Base-by-base conservation (phyloP, 768 basidiomycete genomes). In the Russula abietina region DNA sequence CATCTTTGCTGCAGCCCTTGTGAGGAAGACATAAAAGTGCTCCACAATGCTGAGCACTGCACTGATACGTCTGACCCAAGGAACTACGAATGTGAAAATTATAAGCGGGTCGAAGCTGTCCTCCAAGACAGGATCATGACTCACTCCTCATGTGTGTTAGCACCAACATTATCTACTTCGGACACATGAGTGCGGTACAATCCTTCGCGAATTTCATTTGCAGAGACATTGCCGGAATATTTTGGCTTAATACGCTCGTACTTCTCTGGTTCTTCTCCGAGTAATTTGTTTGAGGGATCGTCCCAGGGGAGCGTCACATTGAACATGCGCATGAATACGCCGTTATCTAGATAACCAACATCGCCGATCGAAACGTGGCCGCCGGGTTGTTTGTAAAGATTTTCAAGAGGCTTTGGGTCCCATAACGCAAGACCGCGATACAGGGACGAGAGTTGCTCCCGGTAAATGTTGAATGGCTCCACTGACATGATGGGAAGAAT, bases 301-400 rank as follows among this genome's bases (percentile, higher is more conserved):
- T 54, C 7, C 38, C 53, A 48, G 1, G 43, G 45, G 28, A 55
- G 59, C 0, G 46, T 58, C 12, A 55, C 58, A 11, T 67, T 69
- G 60, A 67, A 69, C 32, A 69, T 54, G 32, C 61, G 61, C 49
- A 43, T 32, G 30, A 69, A 69, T n/a, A 22, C 11, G 17, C 68
- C 68, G 6, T 64, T 46, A 6, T 17, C 4, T 7, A 69, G 30
- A 38, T 57, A 69, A 33, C 68, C 68, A 33, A 69, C 68, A 36
- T 69, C 68, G 11, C 65, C 68, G 3, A 67, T 57, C 14, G 52
- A 48, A 54, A 69, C 59, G 12, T 36, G 36, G 12, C 36, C n/a
- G n/a, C n/a, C 36, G 36, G 36, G 36, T 12, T 36, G 12, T 12
- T 36, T 36, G 12, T 12, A 4, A 14, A 36, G 11, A 12, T 14